Percentiles rank a stretch among this genome's conserved stretches.
phyloP scores from a whole-genome alignment of 208 protist species.

The Zelonia costaricensis region DNA sequence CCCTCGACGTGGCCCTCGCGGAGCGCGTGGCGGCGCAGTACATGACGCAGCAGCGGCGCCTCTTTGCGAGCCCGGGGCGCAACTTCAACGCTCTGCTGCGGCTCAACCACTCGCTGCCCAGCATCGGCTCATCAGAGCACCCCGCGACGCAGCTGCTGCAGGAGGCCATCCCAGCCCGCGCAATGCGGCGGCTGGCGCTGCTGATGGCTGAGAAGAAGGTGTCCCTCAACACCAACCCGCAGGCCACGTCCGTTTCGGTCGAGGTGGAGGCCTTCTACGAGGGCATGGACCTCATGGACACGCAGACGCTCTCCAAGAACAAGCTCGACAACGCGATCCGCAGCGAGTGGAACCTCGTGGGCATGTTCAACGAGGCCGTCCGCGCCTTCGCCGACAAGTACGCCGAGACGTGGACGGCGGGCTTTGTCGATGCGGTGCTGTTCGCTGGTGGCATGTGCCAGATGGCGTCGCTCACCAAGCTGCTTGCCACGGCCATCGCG shows the following conservation, averaged over 20 bases:
- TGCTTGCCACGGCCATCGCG: constrained; percentile 34
- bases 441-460: constrained; percentile 82
- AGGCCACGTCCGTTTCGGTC: constrained; percentile 58
- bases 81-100: constrained; percentile 31
- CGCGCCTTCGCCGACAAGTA: constrained; percentile 44
- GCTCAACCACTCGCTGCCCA: constrained; percentile 24
- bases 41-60: constrained; percentile 63
- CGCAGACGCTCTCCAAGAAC: constrained; percentile 57
- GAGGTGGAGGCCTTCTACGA: constrained; percentile 91
- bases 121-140: constrained; percentile 21
- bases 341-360: constrained; percentile 64
- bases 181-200: constrained; percentile 67
- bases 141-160: constrained; percentile 32
- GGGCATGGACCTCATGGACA: constrained; percentile 86
- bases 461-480: constrained; percentile 55
- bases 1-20: constrained; percentile 59
- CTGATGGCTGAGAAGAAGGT: constrained; percentile 83
- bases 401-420: constrained; percentile 7
- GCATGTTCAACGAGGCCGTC: constrained; percentile 58
- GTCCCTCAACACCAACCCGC: constrained; percentile 64
- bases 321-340: constrained; percentile 71
- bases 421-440: constrained; percentile 53
- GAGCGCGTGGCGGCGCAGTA: constrained; percentile 78
- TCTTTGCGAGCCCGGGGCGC: constrained; percentile 45
- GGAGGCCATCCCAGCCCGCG: constrained; percentile 68